A percentile compares a stretch with the other conserved stretches of the same genome.
Conservation (phyloP, 176 grass and related monocot genomes). For the Oryza longistaminata region DNA sequence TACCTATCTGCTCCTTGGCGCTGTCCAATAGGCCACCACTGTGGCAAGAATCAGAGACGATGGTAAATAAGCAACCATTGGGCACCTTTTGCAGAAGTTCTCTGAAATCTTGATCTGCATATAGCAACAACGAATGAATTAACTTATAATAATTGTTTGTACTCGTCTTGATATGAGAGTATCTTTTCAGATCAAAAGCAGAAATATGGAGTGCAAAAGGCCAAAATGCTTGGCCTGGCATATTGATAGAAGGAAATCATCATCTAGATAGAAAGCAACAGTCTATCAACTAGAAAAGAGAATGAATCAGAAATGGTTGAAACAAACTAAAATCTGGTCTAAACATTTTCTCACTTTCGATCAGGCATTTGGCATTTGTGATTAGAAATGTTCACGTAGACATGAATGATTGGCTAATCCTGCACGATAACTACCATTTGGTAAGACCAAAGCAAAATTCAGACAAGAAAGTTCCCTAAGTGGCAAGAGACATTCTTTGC, state of each 20-base stretch:
- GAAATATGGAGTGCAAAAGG: background rate
- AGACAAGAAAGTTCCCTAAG: background rate
- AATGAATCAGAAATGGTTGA: background rate
- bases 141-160: background rate
- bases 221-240: background rate
- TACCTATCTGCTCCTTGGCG: constrained; percentile 92
- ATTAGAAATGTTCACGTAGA: background rate
- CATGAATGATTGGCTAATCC: background rate
- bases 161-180: background rate
- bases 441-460: background rate
- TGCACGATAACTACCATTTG: background rate
- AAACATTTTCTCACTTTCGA: constrained; percentile 1
- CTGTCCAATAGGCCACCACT: constrained; percentile 89
- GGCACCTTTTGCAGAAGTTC: constrained; percentile 80
- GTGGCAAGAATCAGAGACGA: constrained; percentile 94
- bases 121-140: constrained; percentile 11
- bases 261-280: background rate
- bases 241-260: background rate
- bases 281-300: background rate
- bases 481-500: background rate
- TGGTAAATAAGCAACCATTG: constrained; percentile 74
- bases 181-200: no score
- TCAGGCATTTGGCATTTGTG: background rate
- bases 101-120: constrained; percentile 85
- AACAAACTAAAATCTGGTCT: constrained; percentile 11